Evolutionary conservation across 768 basidiomycete species (phyloP), one percentile per base, ranked within the genome.

Genomic region (Lactarius quietus): DNA sequence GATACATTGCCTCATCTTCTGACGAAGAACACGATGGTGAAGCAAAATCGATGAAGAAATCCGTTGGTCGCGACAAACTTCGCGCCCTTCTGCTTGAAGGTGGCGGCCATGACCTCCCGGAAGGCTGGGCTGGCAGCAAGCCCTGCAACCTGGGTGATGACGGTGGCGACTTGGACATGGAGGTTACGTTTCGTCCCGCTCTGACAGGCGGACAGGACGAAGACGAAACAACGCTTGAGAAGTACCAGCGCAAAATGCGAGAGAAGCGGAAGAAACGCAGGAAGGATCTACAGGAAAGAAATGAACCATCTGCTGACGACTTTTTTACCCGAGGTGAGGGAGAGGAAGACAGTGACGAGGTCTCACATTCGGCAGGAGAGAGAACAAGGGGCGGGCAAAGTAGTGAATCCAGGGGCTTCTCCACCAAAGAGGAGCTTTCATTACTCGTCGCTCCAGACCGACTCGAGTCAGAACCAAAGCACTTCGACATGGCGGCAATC

Each of bases 131-230:
- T 45, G 77, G 78, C 31, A 75, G 73, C 53, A 78, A 79, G 29
- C 31, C 39, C 3, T 77, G 76, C 3, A 79, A 74, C 35, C 73
- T 71, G 33, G 72, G 75, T 18, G 77, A 74, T 45, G 78, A 73
- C 23, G 78, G 76, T 45, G 80, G 76, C 52, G 86, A 88, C 69
- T 82, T 87, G 10, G 93, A 95, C 63, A 91, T 99, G 91, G 89
- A 98, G 77, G 90, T 99, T 72, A 98, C 96, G 0, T 98, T 99
- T 75, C 87, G 84, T 18, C 93, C 97, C 2, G 96, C 88, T 6
- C 78, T 98, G 43, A 86, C 81, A 63, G 84, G 80, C 57, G 73
- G 75, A 67, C 76, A 75, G 64, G 82, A 80, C 69, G 79, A 74
- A 23, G 84, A 92, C n/a, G 89, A 96, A 78, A 98, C 91, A 6